A percentile compares a stretch with the other conserved stretches of the same genome.
phyloP scores from a whole-genome alignment of 2,329 filamentous ascomycete genomes.

The Pezicula carpinea region DNA sequence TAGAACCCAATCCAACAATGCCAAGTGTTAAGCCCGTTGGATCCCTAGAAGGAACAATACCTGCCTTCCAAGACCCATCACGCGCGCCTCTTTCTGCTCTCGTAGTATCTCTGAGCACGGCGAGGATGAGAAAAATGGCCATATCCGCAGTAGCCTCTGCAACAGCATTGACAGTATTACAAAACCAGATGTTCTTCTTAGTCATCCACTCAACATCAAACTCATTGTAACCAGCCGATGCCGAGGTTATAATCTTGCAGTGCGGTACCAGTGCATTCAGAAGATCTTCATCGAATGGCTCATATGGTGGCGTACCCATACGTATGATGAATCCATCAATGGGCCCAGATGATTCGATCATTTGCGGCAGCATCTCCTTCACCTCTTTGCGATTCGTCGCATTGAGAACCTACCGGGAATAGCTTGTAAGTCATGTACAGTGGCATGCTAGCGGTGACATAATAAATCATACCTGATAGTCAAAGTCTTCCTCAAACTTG shows the following conservation, averaged over 20 bases:
- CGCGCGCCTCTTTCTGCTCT: conserved; percentile 33
- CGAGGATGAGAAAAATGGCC: conserved; percentile 43
- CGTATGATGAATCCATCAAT: conserved; percentile 44
- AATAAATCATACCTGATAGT: conserved; percentile 26
- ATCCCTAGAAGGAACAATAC: conserved; percentile 33
- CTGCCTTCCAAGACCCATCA: conserved; percentile 34
- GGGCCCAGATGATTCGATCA: conserved; percentile 33
- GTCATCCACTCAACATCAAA: conserved; percentile 41
- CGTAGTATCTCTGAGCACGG: conserved; percentile 40
- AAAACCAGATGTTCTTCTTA: conserved; percentile 42
- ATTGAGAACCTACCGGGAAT: conserved; percentile 24
- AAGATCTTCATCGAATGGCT: conserved; percentile 44
- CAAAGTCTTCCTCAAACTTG: conserved; percentile 33
- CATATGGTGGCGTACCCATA: conserved; percentile 44
- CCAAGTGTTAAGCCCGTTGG: conserved; percentile 42
- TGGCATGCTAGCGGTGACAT: too few species aligned
- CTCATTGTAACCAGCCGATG: conserved; percentile 43
- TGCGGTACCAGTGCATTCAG: conserved; percentile 34
- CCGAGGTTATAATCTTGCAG: conserved; percentile 42
- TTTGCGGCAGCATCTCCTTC: conserved; percentile 30
- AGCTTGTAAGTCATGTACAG: too few species aligned
- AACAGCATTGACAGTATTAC: conserved; percentile 48
- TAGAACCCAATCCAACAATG: conserved; percentile 79
- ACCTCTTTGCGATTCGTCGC: conserved; percentile 34
- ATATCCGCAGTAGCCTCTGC: conserved; percentile 48